Conservation (phyloP, 1,284 basidiomycete species). For the Rhodotorula sp. region DNA sequence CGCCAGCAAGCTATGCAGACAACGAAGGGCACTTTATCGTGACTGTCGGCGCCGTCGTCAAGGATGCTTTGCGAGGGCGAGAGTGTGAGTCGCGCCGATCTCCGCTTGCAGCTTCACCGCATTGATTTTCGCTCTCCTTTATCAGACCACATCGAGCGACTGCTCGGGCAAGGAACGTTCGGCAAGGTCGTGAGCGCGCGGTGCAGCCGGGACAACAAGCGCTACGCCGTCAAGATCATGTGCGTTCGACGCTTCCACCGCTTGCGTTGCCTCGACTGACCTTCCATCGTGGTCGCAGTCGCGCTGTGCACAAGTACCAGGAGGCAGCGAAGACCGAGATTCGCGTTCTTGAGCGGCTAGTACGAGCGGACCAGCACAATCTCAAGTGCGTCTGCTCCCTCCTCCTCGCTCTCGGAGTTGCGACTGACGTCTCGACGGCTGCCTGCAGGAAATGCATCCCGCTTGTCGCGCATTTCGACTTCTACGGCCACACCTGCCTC, state of each 20-base stretch:
- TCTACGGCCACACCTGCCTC: slow-evolving; percentile 95
- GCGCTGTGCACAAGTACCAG: slow-evolving; percentile 92
- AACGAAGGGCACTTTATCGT: slow-evolving; percentile 53
- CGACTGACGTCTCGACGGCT: not conserved
- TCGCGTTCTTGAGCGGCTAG: slow-evolving; percentile 86
- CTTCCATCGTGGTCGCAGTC: slow-evolving; percentile 42
- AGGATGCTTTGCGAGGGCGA: not conserved
- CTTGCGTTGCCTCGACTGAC: not conserved
- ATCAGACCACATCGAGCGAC: slow-evolving; percentile 65
- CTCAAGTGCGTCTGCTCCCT: not conserved
- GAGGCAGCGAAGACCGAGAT: slow-evolving; percentile 99
- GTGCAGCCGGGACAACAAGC: slow-evolving; percentile 61
- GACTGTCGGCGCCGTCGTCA: slow-evolving; percentile 18
- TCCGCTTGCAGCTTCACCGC: not conserved
- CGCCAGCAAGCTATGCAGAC: slow-evolving; percentile 36
- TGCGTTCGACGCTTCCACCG: not conserved
- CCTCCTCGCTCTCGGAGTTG: not conserved
- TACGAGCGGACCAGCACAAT: slow-evolving; percentile 73
- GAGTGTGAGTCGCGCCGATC: slow-evolving; percentile 5
- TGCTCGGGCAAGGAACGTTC: slow-evolving; percentile 96
- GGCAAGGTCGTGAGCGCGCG: slow-evolving; percentile 97
- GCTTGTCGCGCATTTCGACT: slow-evolving; percentile 90
- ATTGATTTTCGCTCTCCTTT: accelerated
- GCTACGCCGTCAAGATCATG: slow-evolving; percentile 98
- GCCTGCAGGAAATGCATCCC: slow-evolving; percentile 92